A percentile compares a stretch with the other conserved stretches of the same genome.
Evolutionary conservation across 768 basidiomycete species (phyloP).

Genomic region (Nidularia sp.): DNA sequence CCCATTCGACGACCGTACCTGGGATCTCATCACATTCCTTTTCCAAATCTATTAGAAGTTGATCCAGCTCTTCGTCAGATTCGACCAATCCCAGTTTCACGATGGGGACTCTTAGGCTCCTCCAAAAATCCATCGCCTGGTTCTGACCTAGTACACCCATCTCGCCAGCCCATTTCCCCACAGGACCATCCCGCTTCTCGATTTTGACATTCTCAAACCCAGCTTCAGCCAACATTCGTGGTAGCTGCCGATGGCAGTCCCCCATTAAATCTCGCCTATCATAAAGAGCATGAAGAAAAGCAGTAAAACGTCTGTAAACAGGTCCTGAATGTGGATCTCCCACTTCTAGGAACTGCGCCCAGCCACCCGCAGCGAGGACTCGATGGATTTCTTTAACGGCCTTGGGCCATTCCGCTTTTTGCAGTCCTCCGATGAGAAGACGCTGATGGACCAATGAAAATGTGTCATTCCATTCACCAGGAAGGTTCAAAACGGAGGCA

Average conservation of each 20-base stretch:
- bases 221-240: conserved; percentile 8
- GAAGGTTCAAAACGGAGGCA: conserved; percentile 5
- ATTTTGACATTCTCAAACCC: conserved; percentile 10
- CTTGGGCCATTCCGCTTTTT: conserved; percentile 4
- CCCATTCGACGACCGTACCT: conserved; percentile 8
- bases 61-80: conserved; percentile 9
- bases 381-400: conserved; percentile 9
- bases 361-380: conserved; percentile 11
- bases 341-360: conserved; percentile 9
- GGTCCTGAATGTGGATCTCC: conserved; percentile 3
- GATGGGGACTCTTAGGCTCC: conserved; percentile 6
- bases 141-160: conserved; percentile 2
- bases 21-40: conserved; percentile 13
- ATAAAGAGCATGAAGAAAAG: neutral
- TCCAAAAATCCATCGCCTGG: conserved; percentile 5
- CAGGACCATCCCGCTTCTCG: conserved; percentile 1
- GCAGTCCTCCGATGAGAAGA: conserved; percentile 7
- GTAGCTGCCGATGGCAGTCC: conserved; percentile 6
- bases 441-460: conserved; percentile 13
- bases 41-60: conserved; percentile 6
- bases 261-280: conserved; percentile 3
- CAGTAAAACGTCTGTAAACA: conserved; percentile 3
- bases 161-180: conserved; percentile 11
- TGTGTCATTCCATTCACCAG: conserved; percentile 6
- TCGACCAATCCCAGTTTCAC: conserved; percentile 2